Percentiles rank a stretch among this genome's conserved stretches.
These are phyloP conservation scores for Xylaria curta DNA, from an alignment of 495 filamentous ascomycete genomes.

Conservation along the genomic window DNA sequence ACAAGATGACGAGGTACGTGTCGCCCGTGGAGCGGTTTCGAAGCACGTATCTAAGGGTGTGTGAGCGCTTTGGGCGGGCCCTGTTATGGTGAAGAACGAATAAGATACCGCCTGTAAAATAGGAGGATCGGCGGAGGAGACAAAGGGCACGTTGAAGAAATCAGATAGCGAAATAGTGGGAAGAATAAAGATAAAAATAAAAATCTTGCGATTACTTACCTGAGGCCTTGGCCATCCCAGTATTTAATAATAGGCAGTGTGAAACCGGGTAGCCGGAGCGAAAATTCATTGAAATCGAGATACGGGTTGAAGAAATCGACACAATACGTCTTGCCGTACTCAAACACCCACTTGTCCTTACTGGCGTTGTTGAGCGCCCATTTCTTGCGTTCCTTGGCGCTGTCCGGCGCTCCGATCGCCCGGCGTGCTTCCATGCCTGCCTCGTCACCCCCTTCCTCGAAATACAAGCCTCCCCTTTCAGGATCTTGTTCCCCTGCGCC, in stretches of 20 bases:
- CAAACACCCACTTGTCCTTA: constrained; percentile 57
- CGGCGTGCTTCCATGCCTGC: constrained; percentile 58
- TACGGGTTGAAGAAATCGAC: constrained; percentile 94
- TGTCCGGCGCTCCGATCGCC: constrained; percentile 57
- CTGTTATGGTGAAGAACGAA: constrained; percentile 23
- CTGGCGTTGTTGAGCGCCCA: constrained; percentile 63
- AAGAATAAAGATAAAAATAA: background rate
- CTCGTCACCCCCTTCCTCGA: constrained; percentile 74
- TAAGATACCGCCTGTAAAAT: constrained; percentile 16
- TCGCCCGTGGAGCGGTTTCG: constrained; percentile 73
- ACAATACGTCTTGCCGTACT: constrained; percentile 63
- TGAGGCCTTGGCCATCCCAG: constrained; percentile 73
- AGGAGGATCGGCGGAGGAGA: constrained; percentile 23
- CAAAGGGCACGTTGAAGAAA: constrained; percentile 24
- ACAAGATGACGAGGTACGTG: constrained; percentile 78
- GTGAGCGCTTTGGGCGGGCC: constrained; percentile 57
- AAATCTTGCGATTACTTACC: constrained; percentile 42
- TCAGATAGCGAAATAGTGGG: background rate
- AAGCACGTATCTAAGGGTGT: constrained; percentile 84
- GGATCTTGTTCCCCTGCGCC: constrained; percentile 57
- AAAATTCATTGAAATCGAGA: constrained; percentile 80
- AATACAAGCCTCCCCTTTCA: constrained; percentile 55
- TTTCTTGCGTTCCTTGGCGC: constrained; percentile 63
- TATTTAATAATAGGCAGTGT: constrained; percentile 77
- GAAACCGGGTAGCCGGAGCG: constrained; percentile 81